Evolutionary conservation across 441 rosid species (phyloP).

Genomic region (Corymbia calophylla): DNA sequence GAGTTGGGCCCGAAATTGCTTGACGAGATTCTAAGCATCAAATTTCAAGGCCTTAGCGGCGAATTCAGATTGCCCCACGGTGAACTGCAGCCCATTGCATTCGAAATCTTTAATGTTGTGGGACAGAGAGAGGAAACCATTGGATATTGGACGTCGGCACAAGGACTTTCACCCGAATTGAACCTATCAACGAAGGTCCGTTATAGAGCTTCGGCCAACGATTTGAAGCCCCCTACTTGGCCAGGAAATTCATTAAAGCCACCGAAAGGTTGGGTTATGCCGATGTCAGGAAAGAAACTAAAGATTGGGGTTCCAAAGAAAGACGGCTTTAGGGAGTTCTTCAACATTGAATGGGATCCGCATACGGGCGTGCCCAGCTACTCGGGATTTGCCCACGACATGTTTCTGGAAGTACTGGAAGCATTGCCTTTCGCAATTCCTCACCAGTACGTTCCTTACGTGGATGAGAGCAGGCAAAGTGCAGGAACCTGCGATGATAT

Average conservation of each 20-base stretch:
- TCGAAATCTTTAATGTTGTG: neutral
- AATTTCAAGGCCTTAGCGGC: neutral
- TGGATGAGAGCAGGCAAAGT: neutral
- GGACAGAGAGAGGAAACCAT: neutral
- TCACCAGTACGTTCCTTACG: slow-evolving; percentile 20
- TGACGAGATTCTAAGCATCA: neutral
- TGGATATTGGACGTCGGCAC: neutral
- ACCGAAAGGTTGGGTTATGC: neutral
- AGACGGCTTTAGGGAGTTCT: slow-evolving; percentile 17
- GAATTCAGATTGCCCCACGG: neutral
- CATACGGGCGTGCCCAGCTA: neutral
- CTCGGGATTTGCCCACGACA: slow-evolving; percentile 26
- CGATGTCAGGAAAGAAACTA: neutral
- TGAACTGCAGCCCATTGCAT: neutral
- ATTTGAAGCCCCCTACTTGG: neutral
- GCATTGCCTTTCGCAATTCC: slow-evolving; percentile 11
- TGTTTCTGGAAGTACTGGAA: slow-evolving; percentile 16
- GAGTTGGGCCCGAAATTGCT: neutral
- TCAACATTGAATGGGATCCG: slow-evolving; percentile 6
- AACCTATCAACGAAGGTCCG: neutral
- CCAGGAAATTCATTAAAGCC: neutral
- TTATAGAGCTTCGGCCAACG: neutral
- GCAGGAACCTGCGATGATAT: slow-evolving; percentile 18
- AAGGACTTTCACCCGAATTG: neutral
- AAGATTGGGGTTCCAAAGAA: slow-evolving; percentile 6